phyloP scores from a whole-genome alignment of 2,329 filamentous ascomycete species.

The Colletotrichum chlorophyti region DNA sequence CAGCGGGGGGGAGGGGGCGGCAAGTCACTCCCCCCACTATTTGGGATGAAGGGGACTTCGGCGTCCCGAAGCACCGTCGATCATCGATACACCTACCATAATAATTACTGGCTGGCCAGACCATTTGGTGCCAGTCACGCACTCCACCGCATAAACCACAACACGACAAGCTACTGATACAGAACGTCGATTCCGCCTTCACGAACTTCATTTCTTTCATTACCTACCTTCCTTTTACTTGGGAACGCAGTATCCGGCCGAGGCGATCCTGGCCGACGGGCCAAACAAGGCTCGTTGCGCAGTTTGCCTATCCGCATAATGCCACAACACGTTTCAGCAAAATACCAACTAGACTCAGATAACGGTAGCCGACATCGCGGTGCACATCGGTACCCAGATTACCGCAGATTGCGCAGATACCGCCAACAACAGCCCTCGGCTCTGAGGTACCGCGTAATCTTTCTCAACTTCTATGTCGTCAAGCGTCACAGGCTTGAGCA shows the following conservation, averaged over 20 bases:
- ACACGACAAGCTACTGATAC: too few species aligned
- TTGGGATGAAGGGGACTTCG: not conserved
- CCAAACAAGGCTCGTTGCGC: not conserved
- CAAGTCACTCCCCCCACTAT: not conserved
- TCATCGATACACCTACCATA: too few species aligned
- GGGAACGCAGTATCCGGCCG: slow-evolving; percentile 24
- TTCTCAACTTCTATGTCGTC: not conserved
- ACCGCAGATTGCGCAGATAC: slow-evolving; percentile 3
- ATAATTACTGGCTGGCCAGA: too few species aligned
- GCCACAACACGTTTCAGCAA: too few species aligned
- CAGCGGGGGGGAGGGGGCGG: slow-evolving; percentile 2
- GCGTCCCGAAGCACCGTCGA: too few species aligned
- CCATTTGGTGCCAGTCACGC: too few species aligned
- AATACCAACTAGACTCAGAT: too few species aligned
- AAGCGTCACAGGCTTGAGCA: slow-evolving; percentile 24
- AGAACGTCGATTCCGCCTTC: slow-evolving; percentile 14
- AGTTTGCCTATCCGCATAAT: too few species aligned
- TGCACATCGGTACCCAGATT: too few species aligned
- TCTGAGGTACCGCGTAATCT: not conserved
- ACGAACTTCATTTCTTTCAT: slow-evolving; percentile 22
- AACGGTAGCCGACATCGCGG: too few species aligned
- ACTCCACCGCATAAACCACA: slow-evolving; percentile 25
- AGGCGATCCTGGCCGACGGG: too few species aligned
- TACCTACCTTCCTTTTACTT: too few species aligned
- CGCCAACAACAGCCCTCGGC: slow-evolving; percentile 3